Conservation (phyloP, 2,329 filamentous ascomycete genomes). For the Fonsecaea nubica region DNA sequence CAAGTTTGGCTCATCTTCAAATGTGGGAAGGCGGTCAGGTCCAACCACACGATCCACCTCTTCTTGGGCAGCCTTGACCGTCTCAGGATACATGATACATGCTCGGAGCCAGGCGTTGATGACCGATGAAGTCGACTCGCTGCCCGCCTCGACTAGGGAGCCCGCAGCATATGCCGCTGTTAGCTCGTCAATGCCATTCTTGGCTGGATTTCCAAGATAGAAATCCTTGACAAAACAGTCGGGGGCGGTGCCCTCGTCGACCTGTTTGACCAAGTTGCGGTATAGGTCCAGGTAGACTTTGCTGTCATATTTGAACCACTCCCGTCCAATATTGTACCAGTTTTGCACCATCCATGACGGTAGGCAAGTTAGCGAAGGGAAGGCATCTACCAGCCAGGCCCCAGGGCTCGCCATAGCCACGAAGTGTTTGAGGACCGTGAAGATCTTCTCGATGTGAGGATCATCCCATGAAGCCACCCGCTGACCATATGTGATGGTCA, state of each 20-base stretch:
- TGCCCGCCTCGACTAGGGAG: constrained; percentile 36
- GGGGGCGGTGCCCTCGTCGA: constrained; percentile 42
- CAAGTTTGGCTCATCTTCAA: constrained; percentile 56
- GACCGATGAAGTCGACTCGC: constrained; percentile 26
- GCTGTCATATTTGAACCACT: constrained; percentile 54
- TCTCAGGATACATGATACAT: constrained; percentile 48
- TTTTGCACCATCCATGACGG: constrained; percentile 50
- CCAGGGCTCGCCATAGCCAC: constrained; percentile 6
- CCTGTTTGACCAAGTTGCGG: constrained; percentile 47
- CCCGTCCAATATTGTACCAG: constrained; percentile 48
- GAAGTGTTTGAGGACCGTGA: constrained; percentile 51
- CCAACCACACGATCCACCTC: constrained; percentile 59
- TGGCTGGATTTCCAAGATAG: constrained; percentile 12
- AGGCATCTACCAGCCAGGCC: constrained; percentile 43
- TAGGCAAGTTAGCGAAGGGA: constrained; percentile 54
- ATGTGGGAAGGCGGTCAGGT: constrained; percentile 53
- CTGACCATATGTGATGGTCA: constrained; percentile 58
- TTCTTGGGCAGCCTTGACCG: constrained; percentile 7
- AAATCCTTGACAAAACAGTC: constrained; percentile 42
- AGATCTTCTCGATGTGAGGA: constrained; percentile 50
- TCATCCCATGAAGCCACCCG: constrained; percentile 52
- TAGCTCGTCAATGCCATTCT: constrained; percentile 43
- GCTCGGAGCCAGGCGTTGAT: constrained; percentile 52
- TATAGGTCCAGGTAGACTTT: constrained; percentile 52
- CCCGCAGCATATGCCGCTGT: constrained; percentile 45